Percentiles rank a stretch among this genome's conserved stretches.
Conservation (phyloP, 2,329 filamentous ascomycete genomes). For the Aspergillus eucalypticola region DNA sequence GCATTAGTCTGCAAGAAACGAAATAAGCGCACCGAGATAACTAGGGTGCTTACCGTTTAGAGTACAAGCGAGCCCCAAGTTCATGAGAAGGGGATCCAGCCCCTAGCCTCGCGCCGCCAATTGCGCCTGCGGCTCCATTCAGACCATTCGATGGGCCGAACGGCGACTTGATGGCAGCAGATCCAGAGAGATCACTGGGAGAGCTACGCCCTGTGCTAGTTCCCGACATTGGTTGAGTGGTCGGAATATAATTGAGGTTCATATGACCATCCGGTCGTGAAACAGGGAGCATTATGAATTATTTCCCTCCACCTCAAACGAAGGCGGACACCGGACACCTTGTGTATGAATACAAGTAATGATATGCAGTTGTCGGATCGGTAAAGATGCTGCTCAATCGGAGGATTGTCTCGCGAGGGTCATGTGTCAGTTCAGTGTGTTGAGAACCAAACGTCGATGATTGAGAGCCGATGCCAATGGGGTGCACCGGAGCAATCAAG, state of each 20-base stretch:
- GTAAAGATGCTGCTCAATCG: slow-evolving; percentile 23
- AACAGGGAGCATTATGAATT: slow-evolving; percentile 89
- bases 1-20: slow-evolving; percentile 11
- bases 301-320: slow-evolving; percentile 38
- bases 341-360: slow-evolving; percentile 4
- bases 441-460: background rate
- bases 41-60: slow-evolving; percentile 73
- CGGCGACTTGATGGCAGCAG: slow-evolving; percentile 67
- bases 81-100: slow-evolving; percentile 97
- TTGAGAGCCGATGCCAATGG: background rate
- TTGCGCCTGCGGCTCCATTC: slow-evolving; percentile 51
- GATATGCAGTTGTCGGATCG: slow-evolving; percentile 5
- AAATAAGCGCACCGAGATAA: background rate
- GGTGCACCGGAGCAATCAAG: background rate
- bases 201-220: slow-evolving; percentile 80
- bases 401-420: slow-evolving; percentile 22
- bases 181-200: slow-evolving; percentile 70
- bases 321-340: slow-evolving; percentile 17
- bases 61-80: slow-evolving; percentile 76
- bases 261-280: slow-evolving; percentile 80
- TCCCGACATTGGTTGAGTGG: slow-evolving; percentile 69
- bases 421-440: slow-evolving; percentile 24
- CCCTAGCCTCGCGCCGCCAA: slow-evolving; percentile 69
- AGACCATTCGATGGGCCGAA: slow-evolving; percentile 69
- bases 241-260: slow-evolving; percentile 76